Base-by-base conservation (phyloP, 2,329 filamentous ascomycete genomes). In the Chrysosporium queenslandicum region DNA sequence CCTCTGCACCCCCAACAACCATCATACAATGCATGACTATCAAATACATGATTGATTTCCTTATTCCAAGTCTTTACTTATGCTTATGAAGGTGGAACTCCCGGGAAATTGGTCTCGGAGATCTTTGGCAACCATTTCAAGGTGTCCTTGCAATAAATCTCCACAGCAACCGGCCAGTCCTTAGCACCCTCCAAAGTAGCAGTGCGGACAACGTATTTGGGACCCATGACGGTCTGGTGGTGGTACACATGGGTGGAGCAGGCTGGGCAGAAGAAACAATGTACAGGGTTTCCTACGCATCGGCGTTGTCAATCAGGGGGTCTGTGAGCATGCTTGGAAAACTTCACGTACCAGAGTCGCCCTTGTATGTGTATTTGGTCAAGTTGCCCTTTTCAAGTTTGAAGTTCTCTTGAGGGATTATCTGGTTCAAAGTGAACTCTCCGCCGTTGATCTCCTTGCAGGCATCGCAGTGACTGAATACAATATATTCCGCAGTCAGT, bases 221-320 rank as follows among this genome's bases (percentile, higher is more conserved):
- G 64, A 52, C 75, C 73, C 57, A 77, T 67, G 45, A 73, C 71
- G 40, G 72, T 69, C 58, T 79, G 77, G 59, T 78, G 74, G 64
- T 80, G 77, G 64, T 79, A 79, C 27, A 75, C 68, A 61, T 78
- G 76, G 2, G 69, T 61, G 6, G 74, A 78, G 73, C 77, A 80
- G 59, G 75, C 77, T 42, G 73, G 69, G 69, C 77, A 80, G 67
- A 74, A 79, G 68, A 74, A 79, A 71, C 77, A 80, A 64, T 78
- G 66, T 29, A 79, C 76, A 5, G 67, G 62, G 48, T 79, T 78
- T 58, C 76, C 75, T 73, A 40, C 20, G 4, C 23, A 14, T 21
- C 5, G 16, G 12, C 16, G 11, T n/a, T n/a, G n/a, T 49, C 12
- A 51, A 18, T 36, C 11, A 14, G n/a, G 11, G 20, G 40, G 29